Evolutionary conservation across 495 filamentous ascomycete species (phyloP).

Genomic region (Cladorrhinum samala): DNA sequence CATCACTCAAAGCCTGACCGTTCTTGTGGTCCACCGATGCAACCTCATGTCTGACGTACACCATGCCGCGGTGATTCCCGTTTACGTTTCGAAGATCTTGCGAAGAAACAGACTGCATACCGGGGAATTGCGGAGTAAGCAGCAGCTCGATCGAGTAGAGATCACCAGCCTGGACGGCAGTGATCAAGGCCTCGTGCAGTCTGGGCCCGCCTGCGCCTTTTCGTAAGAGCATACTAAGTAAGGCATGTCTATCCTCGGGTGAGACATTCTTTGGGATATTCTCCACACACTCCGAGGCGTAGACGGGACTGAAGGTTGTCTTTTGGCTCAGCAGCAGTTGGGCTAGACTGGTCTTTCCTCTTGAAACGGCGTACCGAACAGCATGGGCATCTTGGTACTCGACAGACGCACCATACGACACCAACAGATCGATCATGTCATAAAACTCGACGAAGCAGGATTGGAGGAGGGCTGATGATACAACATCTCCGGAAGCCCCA

Average conservation of each 20-base stretch:
- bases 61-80: constrained; percentile 14
- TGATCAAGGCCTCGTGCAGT: constrained; percentile 35
- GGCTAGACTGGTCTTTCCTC: constrained; percentile 32
- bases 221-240: constrained; percentile 33
- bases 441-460: constrained; percentile 34
- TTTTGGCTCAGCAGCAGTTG: constrained; percentile 33
- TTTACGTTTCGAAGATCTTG: constrained; percentile 20
- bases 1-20: constrained; percentile 36
- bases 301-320: constrained; percentile 27
- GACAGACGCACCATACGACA: constrained; percentile 40
- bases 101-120: constrained; percentile 14
- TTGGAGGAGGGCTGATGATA: constrained; percentile 33
- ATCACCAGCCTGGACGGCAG: constrained; percentile 36
- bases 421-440: constrained; percentile 41
- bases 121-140: constrained; percentile 35
- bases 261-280: constrained; percentile 36
- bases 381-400: constrained; percentile 38
- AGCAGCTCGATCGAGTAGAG: constrained; percentile 34
- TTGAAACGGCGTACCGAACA: constrained; percentile 31
- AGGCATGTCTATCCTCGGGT: constrained; percentile 35
- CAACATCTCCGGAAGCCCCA: constrained; percentile 35
- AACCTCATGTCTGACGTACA: constrained; percentile 33
- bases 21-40: constrained; percentile 41
- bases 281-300: constrained; percentile 39
- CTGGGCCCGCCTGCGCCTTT: constrained; percentile 36